Conservation (phyloP, 2,329 filamentous ascomycete species). For the Dothideomycetes sp. region DNA sequence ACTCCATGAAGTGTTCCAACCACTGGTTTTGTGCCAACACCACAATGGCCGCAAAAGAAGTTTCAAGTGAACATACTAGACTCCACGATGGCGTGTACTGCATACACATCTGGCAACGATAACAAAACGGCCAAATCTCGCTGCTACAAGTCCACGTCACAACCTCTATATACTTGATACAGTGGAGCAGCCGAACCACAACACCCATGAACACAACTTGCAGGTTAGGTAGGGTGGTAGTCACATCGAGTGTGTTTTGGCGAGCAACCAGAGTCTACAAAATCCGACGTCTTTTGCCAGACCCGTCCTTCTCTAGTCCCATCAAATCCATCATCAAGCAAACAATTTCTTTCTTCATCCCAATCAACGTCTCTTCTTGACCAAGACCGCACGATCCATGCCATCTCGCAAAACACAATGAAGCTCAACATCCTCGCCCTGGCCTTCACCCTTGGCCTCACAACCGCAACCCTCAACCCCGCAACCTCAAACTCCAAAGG, state of each 20-base stretch:
- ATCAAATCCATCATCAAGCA: background rate
- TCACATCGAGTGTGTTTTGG: no score
- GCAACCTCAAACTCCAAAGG: slow-evolving; percentile 30
- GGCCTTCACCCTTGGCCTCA: slow-evolving; percentile 13
- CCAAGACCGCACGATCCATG: background rate
- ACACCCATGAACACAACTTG: no score
- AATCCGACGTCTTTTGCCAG: no score
- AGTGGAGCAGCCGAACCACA: background rate
- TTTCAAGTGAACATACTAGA: no score
- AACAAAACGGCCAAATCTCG: background rate
- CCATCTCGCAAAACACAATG: background rate
- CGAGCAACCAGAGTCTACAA: no score
- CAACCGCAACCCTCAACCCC: slow-evolving; percentile 29
- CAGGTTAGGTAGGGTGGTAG: no score
- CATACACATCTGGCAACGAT: no score
- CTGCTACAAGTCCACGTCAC: slow-evolving; percentile 8
- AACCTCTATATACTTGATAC: slow-evolving; percentile 3
- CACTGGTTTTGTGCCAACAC: no score
- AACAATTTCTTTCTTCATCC: slow-evolving; percentile 6
- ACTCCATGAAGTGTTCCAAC: no score
- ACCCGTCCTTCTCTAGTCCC: no score
- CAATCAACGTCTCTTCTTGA: background rate
- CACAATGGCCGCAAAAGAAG: no score
- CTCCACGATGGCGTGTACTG: no score
- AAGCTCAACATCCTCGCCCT: slow-evolving; percentile 7